phyloP scores from a whole-genome alignment of 129 eudicot genomes.

The Artemisia tridentata region DNA sequence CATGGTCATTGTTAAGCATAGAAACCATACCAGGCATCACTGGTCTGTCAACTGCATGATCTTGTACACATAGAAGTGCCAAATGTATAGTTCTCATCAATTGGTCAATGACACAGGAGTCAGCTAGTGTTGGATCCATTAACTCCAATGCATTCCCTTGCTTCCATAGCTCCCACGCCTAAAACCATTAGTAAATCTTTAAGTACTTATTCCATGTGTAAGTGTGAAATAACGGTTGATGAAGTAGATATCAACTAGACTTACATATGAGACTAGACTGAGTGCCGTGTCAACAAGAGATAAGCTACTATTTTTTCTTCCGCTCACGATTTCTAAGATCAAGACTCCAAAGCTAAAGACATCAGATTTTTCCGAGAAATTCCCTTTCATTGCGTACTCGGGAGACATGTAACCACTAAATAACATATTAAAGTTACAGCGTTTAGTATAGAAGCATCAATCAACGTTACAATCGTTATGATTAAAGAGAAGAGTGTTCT shows the following conservation, averaged over 20 bases:
- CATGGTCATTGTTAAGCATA: slow-evolving; percentile 32
- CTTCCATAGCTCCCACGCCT: slow-evolving; percentile 44
- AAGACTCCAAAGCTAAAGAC: slow-evolving; percentile 14
- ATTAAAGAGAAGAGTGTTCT: background rate
- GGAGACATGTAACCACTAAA: slow-evolving; percentile 31
- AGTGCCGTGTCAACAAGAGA: slow-evolving; percentile 19
- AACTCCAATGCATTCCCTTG: slow-evolving; percentile 20
- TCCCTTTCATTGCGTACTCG: slow-evolving; percentile 29
- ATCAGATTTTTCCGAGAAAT: slow-evolving; percentile 26
- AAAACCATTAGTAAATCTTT: slow-evolving; percentile 1
- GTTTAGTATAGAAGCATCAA: background rate
- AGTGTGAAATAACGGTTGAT: no score
- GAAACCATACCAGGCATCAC: slow-evolving; percentile 21
- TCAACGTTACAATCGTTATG: background rate
- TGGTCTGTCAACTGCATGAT: slow-evolving; percentile 32
- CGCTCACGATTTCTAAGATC: no score
- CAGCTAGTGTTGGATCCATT: slow-evolving; percentile 21
- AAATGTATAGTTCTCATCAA: slow-evolving; percentile 26
- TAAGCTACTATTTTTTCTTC: slow-evolving; percentile 16
- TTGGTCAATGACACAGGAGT: slow-evolving; percentile 1
- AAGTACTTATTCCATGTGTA: background rate
- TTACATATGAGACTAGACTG: slow-evolving; percentile 44
- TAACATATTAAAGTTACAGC: background rate
- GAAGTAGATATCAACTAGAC: background rate
- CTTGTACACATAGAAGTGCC: slow-evolving; percentile 40